These are phyloP conservation scores for Aspergillus nomiae DNA, from an alignment of 2,329 filamentous ascomycete genomes.

Conservation along the genomic window DNA sequence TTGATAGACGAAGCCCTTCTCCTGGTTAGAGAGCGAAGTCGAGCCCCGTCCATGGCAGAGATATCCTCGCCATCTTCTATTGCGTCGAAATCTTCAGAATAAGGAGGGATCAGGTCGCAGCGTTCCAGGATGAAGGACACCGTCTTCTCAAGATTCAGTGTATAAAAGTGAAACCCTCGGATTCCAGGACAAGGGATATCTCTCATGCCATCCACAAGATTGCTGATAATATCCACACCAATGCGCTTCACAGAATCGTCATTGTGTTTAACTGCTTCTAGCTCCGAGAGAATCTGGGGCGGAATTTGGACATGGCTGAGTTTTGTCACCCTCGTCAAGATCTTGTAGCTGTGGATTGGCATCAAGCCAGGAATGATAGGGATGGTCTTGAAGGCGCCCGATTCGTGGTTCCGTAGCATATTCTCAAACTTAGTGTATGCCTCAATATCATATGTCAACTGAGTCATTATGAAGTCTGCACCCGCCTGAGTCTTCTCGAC, in stretches of 20 bases:
- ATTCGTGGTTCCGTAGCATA: constrained; percentile 75
- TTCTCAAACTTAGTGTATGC: constrained; percentile 81
- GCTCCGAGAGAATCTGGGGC: constrained; percentile 65
- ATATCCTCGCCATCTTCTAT: constrained; percentile 40
- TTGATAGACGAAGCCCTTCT: constrained; percentile 77
- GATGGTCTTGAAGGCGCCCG: constrained; percentile 80
- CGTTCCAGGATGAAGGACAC: constrained; percentile 90
- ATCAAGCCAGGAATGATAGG: constrained; percentile 93
- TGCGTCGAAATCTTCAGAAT: constrained; percentile 52
- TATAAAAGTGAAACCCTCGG: constrained; percentile 95
- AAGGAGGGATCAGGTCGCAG: constrained; percentile 73
- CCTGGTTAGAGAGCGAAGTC: constrained; percentile 36
- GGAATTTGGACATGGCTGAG: constrained; percentile 88
- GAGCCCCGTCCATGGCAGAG: constrained; percentile 24
- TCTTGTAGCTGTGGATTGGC: constrained; percentile 97
- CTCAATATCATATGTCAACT: constrained; percentile 89
- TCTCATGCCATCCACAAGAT: constrained; percentile 79
- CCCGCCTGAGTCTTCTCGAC: constrained; percentile 89
- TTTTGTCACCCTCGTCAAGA: constrained; percentile 90
- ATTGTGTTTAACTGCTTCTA: constrained; percentile 50
- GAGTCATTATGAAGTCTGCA: constrained; percentile 98
- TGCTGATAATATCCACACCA: constrained; percentile 68
- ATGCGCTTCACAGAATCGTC: constrained; percentile 52
- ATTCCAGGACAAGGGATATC: constrained; percentile 61
- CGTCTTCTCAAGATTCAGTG: constrained; percentile 91